Evolutionary conservation across 768 basidiomycete genomes (phyloP), one percentile per base, ranked within the genome.

Genomic region (Pleurotus sapidus): DNA sequence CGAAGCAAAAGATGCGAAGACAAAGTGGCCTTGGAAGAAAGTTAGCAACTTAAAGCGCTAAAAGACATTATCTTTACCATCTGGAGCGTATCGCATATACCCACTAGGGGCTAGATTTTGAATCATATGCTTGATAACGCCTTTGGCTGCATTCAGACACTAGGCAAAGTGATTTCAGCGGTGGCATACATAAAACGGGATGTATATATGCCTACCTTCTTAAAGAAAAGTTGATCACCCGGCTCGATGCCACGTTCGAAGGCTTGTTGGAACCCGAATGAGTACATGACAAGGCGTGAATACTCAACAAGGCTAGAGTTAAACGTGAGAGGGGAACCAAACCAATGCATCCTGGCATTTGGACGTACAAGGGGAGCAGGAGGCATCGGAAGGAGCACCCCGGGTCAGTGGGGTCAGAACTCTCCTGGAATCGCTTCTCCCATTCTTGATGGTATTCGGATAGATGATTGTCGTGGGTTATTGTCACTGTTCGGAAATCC

Each of bases 181-280:
- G 27, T 58, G 27, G 15, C 3, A 17, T 43, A 23, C 20, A 14
- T 23, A 4, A 39, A 11, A 20, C 57, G 14, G n/a, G 25, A 38
- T 50, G 24, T 37, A 46, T 14, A 5, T 23, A 15, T 23, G 51
- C 45, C 14, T 25, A 87, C 90, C 77, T 84, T 87, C 56, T 75
- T 80, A 60, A 91, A 84, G 68, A 88, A 88, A 18, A 90, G 65
- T 15, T 83, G 70, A 67, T 91, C 88, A 1, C 78, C 79, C 1
- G 76, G 69, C 59, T 84, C 77, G 25, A 89, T 79, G 1, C 89
- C 88, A 6, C 87, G 81, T 61, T 86, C 82, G 68, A 83, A 91
- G 1, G 89, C 89, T 62, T 91, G 87, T 61, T 93, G 90, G 72
- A 92, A 92, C 4, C 88, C 90, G 63, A 93, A 92, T 0, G 91